phyloP scores from a whole-genome alignment of 2,329 filamentous ascomycete genomes.

The Penicillium digitatum region DNA sequence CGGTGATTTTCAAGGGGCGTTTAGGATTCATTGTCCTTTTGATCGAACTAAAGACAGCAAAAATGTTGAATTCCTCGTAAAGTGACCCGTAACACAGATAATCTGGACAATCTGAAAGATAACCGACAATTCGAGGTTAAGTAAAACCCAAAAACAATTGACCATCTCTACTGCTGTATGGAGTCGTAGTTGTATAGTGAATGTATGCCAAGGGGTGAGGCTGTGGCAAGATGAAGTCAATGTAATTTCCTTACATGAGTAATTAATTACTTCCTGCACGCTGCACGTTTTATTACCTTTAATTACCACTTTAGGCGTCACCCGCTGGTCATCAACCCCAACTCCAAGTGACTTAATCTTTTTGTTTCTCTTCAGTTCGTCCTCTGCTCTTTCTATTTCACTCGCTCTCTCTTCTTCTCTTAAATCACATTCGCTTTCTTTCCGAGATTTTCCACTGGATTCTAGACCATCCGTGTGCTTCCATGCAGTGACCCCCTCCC shows the following conservation, averaged over 20 bases:
- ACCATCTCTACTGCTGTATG: neutral
- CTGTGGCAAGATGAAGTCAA: neutral
- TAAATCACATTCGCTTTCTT: neutral
- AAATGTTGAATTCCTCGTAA: neutral
- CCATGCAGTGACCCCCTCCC: conserved; percentile 19
- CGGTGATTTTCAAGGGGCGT: neutral
- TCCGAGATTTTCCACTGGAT: neutral
- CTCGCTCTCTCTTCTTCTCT: neutral
- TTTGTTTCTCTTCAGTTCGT: neutral
- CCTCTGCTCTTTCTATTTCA: neutral
- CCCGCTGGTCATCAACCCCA: neutral
- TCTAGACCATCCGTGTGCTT: conserved; percentile 18
- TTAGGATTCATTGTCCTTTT: neutral
- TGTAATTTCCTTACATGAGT: conserved; percentile 3
- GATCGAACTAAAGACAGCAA: neutral
- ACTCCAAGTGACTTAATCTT: neutral
- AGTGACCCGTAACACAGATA: neutral
- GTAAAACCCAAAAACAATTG: neutral
- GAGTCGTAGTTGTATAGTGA: neutral
- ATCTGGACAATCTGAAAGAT: neutral
- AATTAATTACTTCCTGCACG: neutral
- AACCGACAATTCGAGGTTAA: neutral
- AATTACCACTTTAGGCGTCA: neutral
- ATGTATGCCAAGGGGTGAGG: neutral
- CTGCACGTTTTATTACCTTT: neutral